phyloP scores from a whole-genome alignment of 2,329 filamentous ascomycete species.

The Paraphoma chrysanthemicola region DNA sequence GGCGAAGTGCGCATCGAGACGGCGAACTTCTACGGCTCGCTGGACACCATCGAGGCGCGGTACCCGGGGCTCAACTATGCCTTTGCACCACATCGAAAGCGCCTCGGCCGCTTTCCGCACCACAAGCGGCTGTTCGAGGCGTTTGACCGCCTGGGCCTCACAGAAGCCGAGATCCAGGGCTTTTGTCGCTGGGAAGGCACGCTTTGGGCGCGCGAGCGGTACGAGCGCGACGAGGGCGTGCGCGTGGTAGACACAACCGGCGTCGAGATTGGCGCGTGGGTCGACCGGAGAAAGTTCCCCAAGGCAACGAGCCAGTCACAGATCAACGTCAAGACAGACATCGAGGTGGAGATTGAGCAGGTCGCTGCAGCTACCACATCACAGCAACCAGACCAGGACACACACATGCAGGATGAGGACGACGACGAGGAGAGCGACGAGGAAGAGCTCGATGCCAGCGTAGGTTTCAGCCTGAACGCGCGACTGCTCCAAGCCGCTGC shows the following conservation, averaged over 20 bases:
- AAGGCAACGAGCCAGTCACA: slow-evolving; percentile 15
- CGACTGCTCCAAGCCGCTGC: slow-evolving; percentile 70
- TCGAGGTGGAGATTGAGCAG: slow-evolving; percentile 50
- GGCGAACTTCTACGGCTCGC: slow-evolving; percentile 77
- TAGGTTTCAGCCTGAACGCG: slow-evolving; percentile 67
- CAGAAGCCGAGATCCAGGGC: slow-evolving; percentile 71
- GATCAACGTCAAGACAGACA: slow-evolving; percentile 53
- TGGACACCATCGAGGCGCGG: slow-evolving; percentile 80
- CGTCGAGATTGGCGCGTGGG: slow-evolving; percentile 70
- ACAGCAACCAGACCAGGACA: slow-evolving; percentile 35
- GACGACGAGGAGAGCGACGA: slow-evolving; percentile 50
- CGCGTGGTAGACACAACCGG: slow-evolving; percentile 74
- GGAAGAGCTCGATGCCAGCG: slow-evolving; percentile 53
- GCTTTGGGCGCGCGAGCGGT: slow-evolving; percentile 81
- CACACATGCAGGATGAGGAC: slow-evolving; percentile 51
- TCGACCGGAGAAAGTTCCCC: slow-evolving; percentile 44
- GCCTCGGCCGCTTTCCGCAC: slow-evolving; percentile 79
- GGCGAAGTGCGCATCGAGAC: slow-evolving; percentile 81
- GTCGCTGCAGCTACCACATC: slow-evolving; percentile 28
- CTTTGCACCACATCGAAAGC: slow-evolving; percentile 74
- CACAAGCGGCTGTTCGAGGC: slow-evolving; percentile 78
- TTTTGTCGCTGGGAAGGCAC: slow-evolving; percentile 86
- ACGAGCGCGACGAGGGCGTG: slow-evolving; percentile 76
- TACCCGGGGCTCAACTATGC: slow-evolving; percentile 84
- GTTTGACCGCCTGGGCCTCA: slow-evolving; percentile 74